Conservation (phyloP, 306 rosid genomes). For the Vicia sativa region DNA sequence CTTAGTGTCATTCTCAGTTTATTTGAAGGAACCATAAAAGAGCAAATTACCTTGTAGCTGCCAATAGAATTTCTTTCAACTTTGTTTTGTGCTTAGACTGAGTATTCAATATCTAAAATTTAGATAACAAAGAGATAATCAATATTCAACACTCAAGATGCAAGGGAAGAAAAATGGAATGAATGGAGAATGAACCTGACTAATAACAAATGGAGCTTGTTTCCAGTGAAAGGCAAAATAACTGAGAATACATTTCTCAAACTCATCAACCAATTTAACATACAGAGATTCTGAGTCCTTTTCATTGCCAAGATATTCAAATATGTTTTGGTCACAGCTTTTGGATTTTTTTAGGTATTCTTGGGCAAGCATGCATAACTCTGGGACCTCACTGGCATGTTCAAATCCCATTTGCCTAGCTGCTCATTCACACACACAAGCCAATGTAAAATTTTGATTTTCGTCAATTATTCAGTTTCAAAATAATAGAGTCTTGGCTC, state of each 20-base stretch:
- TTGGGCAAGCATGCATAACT: conserved; percentile 57
- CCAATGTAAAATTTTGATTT: background rate
- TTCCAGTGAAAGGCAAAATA: conserved; percentile 89
- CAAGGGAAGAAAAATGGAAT: background rate
- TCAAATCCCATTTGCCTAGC: conserved; percentile 81
- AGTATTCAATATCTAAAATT: conserved; percentile 53
- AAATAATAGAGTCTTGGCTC: too few relatives aligned
- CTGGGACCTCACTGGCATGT: conserved; percentile 57
- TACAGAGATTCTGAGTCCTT: conserved; percentile 49
- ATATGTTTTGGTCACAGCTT: conserved; percentile 60
- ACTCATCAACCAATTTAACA: conserved; percentile 56
- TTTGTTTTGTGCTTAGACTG: conserved; percentile 55
- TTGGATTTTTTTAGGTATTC: conserved; percentile 58
- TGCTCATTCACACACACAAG: conserved; percentile 11
- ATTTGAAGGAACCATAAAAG: too few relatives aligned
- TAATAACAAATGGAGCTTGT: conserved; percentile 56
- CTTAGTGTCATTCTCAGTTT: too few relatives aligned
- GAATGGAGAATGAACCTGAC: conserved; percentile 51
- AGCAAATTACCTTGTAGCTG: conserved; percentile 73
- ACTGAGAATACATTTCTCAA: conserved; percentile 70
- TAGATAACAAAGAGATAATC: background rate
- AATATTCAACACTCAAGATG: background rate
- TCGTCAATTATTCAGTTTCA: background rate
- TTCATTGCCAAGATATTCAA: conserved; percentile 50
- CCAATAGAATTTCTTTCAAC: conserved; percentile 56